Evolutionary conservation across 2,329 filamentous ascomycete genomes (phyloP).

Genomic region (Ophiostoma ips): DNA sequence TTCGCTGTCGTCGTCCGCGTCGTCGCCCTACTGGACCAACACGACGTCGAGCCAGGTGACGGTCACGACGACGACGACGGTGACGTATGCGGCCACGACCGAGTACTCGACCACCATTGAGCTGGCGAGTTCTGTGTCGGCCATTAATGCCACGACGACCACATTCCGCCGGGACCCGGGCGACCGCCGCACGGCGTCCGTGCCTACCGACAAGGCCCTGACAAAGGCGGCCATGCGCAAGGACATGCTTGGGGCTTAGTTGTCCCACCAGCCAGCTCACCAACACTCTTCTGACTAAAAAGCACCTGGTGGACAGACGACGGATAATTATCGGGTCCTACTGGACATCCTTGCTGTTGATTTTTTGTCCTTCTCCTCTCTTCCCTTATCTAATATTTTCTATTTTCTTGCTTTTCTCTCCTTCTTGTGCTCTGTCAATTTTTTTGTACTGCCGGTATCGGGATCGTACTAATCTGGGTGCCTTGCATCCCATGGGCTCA

Average conservation of each 20-base stretch:
- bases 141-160: neutral
- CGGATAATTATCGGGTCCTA: no score
- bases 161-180: neutral
- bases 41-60: neutral
- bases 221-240: neutral
- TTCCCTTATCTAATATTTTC: no score
- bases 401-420: no score
- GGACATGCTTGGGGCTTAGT: neutral
- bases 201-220: neutral
- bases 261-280: no score
- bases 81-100: neutral
- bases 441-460: no score
- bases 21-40: neutral
- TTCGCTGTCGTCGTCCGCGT: neutral
- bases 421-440: no score
- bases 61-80: conserved; percentile 5
- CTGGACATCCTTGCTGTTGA: no score
- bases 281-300: no score
- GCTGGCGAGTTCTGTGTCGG: neutral
- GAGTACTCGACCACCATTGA: neutral
- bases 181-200: neutral
- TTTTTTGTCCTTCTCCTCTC: no score
- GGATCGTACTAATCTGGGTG: no score
- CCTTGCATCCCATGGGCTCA: no score
- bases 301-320: no score